Percentiles rank a stretch among this genome's conserved stretches.
These are phyloP conservation scores for Chenopodium quinoa DNA, from an alignment of 148 eudicot genomes.

Conservation along the genomic window DNA sequence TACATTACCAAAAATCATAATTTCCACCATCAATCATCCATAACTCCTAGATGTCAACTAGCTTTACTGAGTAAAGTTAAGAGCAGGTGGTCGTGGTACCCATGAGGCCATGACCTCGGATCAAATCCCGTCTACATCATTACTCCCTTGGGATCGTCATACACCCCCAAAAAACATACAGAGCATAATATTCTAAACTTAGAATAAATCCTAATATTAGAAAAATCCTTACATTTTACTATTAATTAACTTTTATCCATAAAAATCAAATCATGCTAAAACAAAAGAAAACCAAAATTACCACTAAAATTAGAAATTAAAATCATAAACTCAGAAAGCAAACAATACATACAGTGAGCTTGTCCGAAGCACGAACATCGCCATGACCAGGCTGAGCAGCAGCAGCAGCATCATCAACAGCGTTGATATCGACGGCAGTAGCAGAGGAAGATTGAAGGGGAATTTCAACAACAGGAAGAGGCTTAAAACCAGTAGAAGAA, in stretches of 20 bases:
- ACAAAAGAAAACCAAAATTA: not conserved
- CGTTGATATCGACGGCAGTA: conserved; percentile 30
- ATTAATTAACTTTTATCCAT: too few species aligned
- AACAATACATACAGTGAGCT: conserved; percentile 55
- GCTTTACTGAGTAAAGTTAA: too few species aligned
- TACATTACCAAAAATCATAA: not conserved
- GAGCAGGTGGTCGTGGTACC: too few species aligned
- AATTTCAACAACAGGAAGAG: conserved; percentile 73
- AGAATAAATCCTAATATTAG: not conserved
- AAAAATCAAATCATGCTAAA: not conserved
- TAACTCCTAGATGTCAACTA: too few species aligned
- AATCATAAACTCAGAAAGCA: not conserved
- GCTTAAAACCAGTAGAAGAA: conserved; percentile 51
- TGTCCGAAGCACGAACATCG: conserved; percentile 26
- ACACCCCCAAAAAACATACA: too few species aligned
- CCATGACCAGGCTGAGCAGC: not conserved
- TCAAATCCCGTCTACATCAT: too few species aligned
- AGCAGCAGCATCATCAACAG: conserved; percentile 6
- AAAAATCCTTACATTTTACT: not conserved
- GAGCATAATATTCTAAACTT: not conserved
- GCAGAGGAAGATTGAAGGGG: conserved; percentile 38
- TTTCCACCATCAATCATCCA: too few species aligned
- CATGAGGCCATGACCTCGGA: too few species aligned
- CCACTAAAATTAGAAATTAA: not conserved
- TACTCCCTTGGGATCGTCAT: too few species aligned